Conservation (phyloP, 441 rosid species). For the Mallotus japonicus region DNA sequence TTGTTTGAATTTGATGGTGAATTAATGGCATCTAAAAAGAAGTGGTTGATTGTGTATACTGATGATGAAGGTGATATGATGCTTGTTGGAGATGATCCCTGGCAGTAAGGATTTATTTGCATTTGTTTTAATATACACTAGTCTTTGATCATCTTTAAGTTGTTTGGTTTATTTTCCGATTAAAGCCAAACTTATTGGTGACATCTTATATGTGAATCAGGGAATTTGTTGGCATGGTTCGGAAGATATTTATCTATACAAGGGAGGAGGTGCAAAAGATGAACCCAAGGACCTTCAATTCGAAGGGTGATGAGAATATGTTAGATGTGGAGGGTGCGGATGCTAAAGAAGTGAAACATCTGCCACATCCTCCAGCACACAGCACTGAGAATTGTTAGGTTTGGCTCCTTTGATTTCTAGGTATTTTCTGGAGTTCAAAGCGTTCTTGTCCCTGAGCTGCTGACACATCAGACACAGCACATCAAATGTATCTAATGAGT, state of each 20-base stretch:
- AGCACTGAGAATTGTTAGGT: slow-evolving; percentile 39
- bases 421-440: slow-evolving; percentile 16
- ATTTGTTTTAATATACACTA: not conserved
- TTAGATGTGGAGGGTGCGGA: slow-evolving; percentile 40
- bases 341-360: slow-evolving; percentile 50
- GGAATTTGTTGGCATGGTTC: slow-evolving; percentile 95
- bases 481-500: not conserved
- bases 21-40: slow-evolving; percentile 57
- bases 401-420: slow-evolving; percentile 21
- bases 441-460: not conserved
- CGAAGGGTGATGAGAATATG: slow-evolving; percentile 48
- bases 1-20: slow-evolving; percentile 87
- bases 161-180: not conserved
- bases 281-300: slow-evolving; percentile 57
- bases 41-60: slow-evolving; percentile 82
- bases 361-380: slow-evolving; percentile 32
- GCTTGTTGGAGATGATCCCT: slow-evolving; percentile 99
- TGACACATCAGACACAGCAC: not conserved
- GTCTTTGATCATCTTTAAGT: not conserved
- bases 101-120: slow-evolving; percentile 68
- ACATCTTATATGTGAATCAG: slow-evolving; percentile 32
- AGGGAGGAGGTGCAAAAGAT: slow-evolving; percentile 93
- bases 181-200: not conserved
- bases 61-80: slow-evolving; percentile 98
- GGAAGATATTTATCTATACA: slow-evolving; percentile 79